These are phyloP conservation scores for Trypethelium eluteriae DNA, from an alignment of 495 filamentous ascomycete genomes.

Conservation along the genomic window DNA sequence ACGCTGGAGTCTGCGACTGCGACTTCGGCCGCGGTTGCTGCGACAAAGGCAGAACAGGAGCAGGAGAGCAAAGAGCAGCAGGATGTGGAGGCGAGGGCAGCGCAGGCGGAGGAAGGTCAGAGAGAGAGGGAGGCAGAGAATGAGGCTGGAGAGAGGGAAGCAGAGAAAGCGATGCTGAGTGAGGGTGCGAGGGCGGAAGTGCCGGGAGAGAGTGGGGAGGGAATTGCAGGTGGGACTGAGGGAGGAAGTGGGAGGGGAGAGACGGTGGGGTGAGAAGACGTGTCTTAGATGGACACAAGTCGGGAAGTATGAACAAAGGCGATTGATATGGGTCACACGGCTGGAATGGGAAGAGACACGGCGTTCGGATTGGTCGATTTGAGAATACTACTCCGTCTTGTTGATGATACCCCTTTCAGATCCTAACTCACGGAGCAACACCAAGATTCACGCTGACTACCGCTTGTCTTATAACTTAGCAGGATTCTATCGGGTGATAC, in stretches of 20 bases:
- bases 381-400: too few species aligned
- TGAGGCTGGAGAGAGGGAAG: constrained; percentile 30
- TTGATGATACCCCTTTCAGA: too few species aligned
- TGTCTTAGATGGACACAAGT: too few species aligned
- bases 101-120: constrained; percentile 31
- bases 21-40: background rate
- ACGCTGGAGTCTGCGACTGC: background rate
- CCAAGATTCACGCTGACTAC: too few species aligned
- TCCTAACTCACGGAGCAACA: too few species aligned
- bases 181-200: background rate
- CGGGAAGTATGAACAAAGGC: too few species aligned
- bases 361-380: too few species aligned
- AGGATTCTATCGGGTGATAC: too few species aligned
- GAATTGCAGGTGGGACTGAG: background rate
- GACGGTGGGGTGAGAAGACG: background rate
- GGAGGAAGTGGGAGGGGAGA: background rate
- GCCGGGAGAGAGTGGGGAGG: background rate
- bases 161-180: constrained; percentile 20
- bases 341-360: too few species aligned
- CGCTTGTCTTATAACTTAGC: too few species aligned
- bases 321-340: too few species aligned
- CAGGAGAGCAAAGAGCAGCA: constrained; percentile 22
- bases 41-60: background rate
- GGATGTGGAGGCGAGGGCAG: constrained; percentile 36
- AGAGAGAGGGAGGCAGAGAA: constrained; percentile 29